Evolutionary conservation across 257 asterid genomes (phyloP).

Genomic region (Ilex asprella): DNA sequence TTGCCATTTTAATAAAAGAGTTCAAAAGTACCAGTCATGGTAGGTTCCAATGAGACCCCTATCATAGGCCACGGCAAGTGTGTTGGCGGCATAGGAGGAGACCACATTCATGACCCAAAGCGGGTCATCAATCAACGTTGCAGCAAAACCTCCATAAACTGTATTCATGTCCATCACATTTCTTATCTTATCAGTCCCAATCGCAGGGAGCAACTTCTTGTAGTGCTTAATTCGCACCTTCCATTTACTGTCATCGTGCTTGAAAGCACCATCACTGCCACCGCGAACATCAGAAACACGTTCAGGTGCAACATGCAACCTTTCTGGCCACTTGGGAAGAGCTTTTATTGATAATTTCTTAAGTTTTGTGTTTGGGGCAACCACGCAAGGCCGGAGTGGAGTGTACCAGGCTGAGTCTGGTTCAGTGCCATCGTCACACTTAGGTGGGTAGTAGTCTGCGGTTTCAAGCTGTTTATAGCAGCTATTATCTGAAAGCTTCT

Average conservation of each 20-base stretch:
- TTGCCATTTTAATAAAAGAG: no score
- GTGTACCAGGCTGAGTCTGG: conserved; percentile 64
- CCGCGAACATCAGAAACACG: conserved; percentile 41
- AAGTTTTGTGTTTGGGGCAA: conserved; percentile 29
- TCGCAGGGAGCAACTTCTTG: conserved; percentile 34
- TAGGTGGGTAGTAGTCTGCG: conserved; percentile 32
- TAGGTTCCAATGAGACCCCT: conserved; percentile 46
- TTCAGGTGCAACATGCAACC: conserved; percentile 31
- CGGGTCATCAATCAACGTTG: conserved; percentile 31
- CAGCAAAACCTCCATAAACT: conserved; percentile 38
- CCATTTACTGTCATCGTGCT: conserved; percentile 36
- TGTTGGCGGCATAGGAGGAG: conserved; percentile 36
- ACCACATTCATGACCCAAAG: conserved; percentile 50
- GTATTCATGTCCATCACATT: conserved; percentile 53
- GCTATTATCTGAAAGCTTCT: conserved; percentile 29
- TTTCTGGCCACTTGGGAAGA: conserved; percentile 39
- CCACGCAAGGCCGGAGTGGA: conserved; percentile 53
- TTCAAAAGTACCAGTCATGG: conserved; percentile 37
- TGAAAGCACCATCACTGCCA: conserved; percentile 30
- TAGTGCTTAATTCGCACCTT: conserved; percentile 29
- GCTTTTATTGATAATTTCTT: conserved; percentile 20
- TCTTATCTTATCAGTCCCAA: conserved; percentile 38
- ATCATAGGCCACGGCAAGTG: conserved; percentile 35
- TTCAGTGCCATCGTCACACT: conserved; percentile 48
- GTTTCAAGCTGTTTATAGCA: conserved; percentile 37